phyloP scores from a whole-genome alignment of 192 early-diverging fungal species.

The Coemansia sp. region DNA sequence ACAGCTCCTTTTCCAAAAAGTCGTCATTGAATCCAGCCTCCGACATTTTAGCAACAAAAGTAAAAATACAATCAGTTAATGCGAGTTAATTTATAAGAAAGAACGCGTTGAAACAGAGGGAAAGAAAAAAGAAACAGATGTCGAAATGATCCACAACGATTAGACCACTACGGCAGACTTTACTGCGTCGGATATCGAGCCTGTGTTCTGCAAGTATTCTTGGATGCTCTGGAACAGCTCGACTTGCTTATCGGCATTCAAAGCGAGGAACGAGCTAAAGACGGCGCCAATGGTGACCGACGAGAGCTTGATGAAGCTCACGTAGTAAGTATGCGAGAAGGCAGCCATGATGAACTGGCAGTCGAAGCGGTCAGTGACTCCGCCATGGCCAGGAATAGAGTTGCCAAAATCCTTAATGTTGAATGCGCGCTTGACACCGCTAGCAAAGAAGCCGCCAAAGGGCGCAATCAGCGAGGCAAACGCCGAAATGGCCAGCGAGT shows the following conservation, averaged over 20 bases:
- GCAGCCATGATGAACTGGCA: slow-evolving; percentile 98
- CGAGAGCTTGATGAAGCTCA: slow-evolving; percentile 78
- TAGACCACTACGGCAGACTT: not conserved
- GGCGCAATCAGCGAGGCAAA: slow-evolving; percentile 96
- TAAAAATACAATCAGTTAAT: not conserved
- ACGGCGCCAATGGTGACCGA: slow-evolving; percentile 44
- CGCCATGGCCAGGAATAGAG: slow-evolving; percentile 97
- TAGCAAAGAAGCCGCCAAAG: slow-evolving; percentile 98
- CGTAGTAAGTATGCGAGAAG: slow-evolving; percentile 90
- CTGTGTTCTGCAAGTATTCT: slow-evolving; percentile 53
- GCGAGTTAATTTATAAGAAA: not conserved
- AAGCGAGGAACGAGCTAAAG: slow-evolving; percentile 46
- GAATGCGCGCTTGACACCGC: slow-evolving; percentile 95
- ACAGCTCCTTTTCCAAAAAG: slow-evolving; percentile 54
- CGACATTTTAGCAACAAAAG: slow-evolving; percentile 31
- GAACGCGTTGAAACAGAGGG: slow-evolving; percentile 3
- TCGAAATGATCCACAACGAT: not conserved
- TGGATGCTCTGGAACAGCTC: slow-evolving; percentile 52
- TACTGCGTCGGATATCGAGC: slow-evolving; percentile 21
- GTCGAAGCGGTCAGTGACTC: slow-evolving; percentile 96
- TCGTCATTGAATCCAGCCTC: slow-evolving; percentile 49
- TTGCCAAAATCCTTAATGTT: slow-evolving; percentile 97
- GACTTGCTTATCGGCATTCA: slow-evolving; percentile 40
- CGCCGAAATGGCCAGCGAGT: slow-evolving; percentile 82
- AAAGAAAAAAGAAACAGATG: slow-evolving; percentile 9